These are phyloP conservation scores for Closterium sp. DNA, from an alignment of 139 green algal species.

Conservation along the genomic window DNA sequence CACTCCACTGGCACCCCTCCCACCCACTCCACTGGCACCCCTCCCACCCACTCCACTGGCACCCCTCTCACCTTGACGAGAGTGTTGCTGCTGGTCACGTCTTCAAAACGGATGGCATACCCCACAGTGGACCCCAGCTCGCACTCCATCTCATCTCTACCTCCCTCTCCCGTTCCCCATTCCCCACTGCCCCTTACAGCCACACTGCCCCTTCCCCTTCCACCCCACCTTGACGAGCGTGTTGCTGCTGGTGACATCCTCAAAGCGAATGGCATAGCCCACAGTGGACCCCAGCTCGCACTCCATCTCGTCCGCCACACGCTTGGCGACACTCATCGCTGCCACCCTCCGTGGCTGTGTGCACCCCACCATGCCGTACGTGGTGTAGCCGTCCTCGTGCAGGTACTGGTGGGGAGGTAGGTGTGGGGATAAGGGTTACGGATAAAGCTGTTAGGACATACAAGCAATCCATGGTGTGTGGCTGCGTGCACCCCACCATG, in stretches of 20 bases:
- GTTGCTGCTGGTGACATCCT: slow-evolving; percentile 85
- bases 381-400: slow-evolving; percentile 85
- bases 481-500: slow-evolving; percentile 90
- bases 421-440: too few species aligned
- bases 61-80: slow-evolving; percentile 74
- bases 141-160: neutral
- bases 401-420: slow-evolving; percentile 77
- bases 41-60: neutral
- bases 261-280: slow-evolving; percentile 95
- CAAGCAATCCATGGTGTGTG: too few species aligned
- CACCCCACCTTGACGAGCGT: slow-evolving; percentile 72
- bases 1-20: neutral
- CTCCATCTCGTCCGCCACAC: slow-evolving; percentile 86
- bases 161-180: neutral
- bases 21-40: neutral
- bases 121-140: slow-evolving; percentile 72
- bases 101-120: slow-evolving; percentile 98
- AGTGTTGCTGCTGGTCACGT: slow-evolving; percentile 80
- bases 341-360: slow-evolving; percentile 94
- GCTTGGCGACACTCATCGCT: slow-evolving; percentile 95
- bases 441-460: too few species aligned
- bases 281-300: slow-evolving; percentile 74
- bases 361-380: slow-evolving; percentile 85
- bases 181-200: neutral
- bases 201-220: too few species aligned